phyloP scores from a whole-genome alignment of 208 protist species.

The Leishmania turanica region DNA sequence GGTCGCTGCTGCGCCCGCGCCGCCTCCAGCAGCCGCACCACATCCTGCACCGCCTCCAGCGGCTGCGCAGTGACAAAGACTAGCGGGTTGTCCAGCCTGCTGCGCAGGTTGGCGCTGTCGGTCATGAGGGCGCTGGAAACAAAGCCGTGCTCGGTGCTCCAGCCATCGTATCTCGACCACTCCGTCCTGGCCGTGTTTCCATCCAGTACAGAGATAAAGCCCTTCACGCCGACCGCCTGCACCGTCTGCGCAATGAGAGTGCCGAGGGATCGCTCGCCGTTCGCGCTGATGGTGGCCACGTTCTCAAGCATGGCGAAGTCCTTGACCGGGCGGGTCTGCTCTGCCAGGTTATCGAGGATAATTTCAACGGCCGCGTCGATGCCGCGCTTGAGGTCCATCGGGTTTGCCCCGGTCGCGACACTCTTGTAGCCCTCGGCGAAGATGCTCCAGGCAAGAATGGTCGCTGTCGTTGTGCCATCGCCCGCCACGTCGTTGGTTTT shows the following conservation, averaged over 20 bases:
- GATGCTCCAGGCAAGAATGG: slow-evolving; percentile 98
- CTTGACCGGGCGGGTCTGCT: slow-evolving; percentile 95
- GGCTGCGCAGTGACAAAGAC: slow-evolving; percentile 90
- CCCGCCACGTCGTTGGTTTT: slow-evolving; percentile 99
- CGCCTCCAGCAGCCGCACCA: slow-evolving; percentile 75
- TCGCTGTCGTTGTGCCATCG: slow-evolving; percentile 99
- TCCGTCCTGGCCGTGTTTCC: slow-evolving; percentile 97
- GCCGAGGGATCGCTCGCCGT: slow-evolving; percentile 98
- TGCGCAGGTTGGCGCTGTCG: slow-evolving; percentile 87
- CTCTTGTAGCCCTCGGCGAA: slow-evolving; percentile 98
- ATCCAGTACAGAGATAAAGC: slow-evolving; percentile 99
- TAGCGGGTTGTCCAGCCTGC: slow-evolving; percentile 94
- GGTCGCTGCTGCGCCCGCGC: slow-evolving; percentile 51
- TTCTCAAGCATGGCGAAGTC: slow-evolving; percentile 92
- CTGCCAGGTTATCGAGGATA: slow-evolving; percentile 91
- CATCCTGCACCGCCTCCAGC: slow-evolving; percentile 59
- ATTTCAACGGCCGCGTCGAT: slow-evolving; percentile 96
- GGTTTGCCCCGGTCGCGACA: slow-evolving; percentile 99
- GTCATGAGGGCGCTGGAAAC: slow-evolving; percentile 99
- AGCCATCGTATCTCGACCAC: slow-evolving; percentile 97
- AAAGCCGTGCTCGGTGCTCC: slow-evolving; percentile 98
- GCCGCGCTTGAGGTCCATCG: slow-evolving; percentile 99
- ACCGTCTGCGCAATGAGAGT: slow-evolving; percentile 98
- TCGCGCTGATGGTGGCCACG: slow-evolving; percentile 99
- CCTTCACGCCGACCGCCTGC: slow-evolving; percentile 98